Base-by-base conservation (phyloP, 768 basidiomycete genomes). In the Suillus clintonianus region DNA sequence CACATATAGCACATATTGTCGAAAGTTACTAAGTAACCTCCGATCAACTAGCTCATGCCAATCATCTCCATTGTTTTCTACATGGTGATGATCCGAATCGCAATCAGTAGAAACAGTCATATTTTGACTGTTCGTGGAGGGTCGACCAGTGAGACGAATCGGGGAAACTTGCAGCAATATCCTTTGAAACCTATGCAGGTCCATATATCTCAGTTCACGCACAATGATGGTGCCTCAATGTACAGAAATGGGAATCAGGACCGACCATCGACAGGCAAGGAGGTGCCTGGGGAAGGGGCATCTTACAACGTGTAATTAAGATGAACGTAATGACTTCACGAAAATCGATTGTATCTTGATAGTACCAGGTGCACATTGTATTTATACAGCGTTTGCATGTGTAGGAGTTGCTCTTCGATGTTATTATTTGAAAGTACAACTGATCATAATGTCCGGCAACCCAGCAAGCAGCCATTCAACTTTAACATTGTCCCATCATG, bases 71-170 rank as follows among this genome's bases (percentile, higher is more conserved):
- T 63, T 30, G 17, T 47, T 4, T 63, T 63, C 37, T 63, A 63
- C 27, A 63, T 63, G 62, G 59, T 63, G 11, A 34, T 63, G 19
- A 63, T 63, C 14, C 62, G 62, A 6, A 45, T 63, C 5, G 62
- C 36, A 14, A 59, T 53, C n/a, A 43, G 64, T 11, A 53, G 47
- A 24, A 57, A 62, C 51, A 32, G 10, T 53, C 51, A 32, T 1
- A 5, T 32, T n/a, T 32, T 7, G 19, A 53, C 30, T 32, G 30
- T 19, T 30, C 19, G 10, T n/a, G 30, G 10, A 19, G 30, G 17
- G 51, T 32, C 5, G 30, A 8, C 14, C 13, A 51, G 30, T 19
- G 50, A 51, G 17, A 30, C 5, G 30, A 9, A 32, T 11, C 17
- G 10, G 17, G 30, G 51, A 19, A 32, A 32, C 51, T n/a, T 32